Evolutionary conservation across 495 filamentous ascomycete genomes (phyloP).

Genomic region (Clavariopsis aquatica): DNA sequence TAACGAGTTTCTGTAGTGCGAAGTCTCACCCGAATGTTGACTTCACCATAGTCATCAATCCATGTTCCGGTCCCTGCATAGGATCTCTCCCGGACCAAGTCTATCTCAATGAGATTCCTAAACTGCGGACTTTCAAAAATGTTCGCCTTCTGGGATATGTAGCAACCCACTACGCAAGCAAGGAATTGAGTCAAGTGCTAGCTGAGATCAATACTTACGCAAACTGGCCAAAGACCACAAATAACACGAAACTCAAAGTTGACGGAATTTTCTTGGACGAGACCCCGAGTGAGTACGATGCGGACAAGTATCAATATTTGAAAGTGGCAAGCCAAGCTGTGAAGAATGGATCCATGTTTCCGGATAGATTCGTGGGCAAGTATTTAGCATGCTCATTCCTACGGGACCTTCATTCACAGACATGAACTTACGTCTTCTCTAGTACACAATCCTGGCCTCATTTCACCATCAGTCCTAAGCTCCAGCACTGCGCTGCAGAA

Average conservation of each 20-base stretch:
- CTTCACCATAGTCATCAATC: slow-evolving; percentile 37
- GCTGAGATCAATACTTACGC: slow-evolving; percentile 31
- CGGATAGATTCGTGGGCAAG: slow-evolving; percentile 25
- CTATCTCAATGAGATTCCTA: slow-evolving; percentile 34
- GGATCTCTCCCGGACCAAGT: slow-evolving; percentile 28
- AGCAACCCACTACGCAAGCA: slow-evolving; percentile 27
- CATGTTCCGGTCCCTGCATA: slow-evolving; percentile 31
- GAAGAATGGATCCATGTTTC: slow-evolving; percentile 35
- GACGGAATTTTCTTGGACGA: slow-evolving; percentile 39
- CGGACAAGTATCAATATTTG: slow-evolving; percentile 41
- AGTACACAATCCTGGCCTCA: slow-evolving; percentile 33
- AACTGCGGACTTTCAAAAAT: slow-evolving; percentile 26
- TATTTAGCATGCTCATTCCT: background rate
- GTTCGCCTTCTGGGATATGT: slow-evolving; percentile 35
- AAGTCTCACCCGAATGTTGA: slow-evolving; percentile 22
- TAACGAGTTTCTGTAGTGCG: slow-evolving; percentile 7
- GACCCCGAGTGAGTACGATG: slow-evolving; percentile 37
- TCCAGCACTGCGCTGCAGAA: background rate
- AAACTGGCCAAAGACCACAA: slow-evolving; percentile 18
- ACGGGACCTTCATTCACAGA: background rate
- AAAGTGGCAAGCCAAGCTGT: slow-evolving; percentile 37
- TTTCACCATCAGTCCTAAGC: slow-evolving; percentile 4
- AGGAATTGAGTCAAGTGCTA: slow-evolving; percentile 19
- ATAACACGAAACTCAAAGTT: slow-evolving; percentile 24
- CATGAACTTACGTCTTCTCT: background rate